Conservation (phyloP, 768 basidiomycete species). For the Termitomyces eurrhizus region DNA sequence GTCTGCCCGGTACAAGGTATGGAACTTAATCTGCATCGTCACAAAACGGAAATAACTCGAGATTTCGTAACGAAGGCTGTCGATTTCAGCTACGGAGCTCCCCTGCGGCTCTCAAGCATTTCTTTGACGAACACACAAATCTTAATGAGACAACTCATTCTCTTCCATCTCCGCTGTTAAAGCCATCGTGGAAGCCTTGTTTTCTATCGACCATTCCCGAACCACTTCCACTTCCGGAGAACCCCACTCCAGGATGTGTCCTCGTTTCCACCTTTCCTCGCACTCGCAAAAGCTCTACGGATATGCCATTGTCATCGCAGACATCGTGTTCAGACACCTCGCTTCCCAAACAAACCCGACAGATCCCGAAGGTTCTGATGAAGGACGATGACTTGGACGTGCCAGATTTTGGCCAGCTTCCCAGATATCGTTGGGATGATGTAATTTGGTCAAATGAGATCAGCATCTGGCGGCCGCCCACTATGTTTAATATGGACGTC, state of each 20-base stretch:
- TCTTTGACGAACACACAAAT: slow-evolving; percentile 14
- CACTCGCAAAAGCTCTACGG: background rate
- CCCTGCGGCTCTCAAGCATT: slow-evolving; percentile 13
- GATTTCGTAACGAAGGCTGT: slow-evolving; percentile 12
- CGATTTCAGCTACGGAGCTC: background rate
- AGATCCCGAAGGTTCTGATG: slow-evolving; percentile 5
- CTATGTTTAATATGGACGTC: slow-evolving; percentile 16
- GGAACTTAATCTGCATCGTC: background rate
- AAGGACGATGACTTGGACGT: slow-evolving; percentile 13
- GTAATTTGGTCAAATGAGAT: slow-evolving; percentile 9
- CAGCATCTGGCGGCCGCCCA: slow-evolving; percentile 13
- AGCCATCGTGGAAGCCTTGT: slow-evolving; percentile 18
- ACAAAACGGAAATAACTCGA: background rate
- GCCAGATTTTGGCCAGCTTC: slow-evolving; percentile 16
- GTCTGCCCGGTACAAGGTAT: slow-evolving; percentile 18
- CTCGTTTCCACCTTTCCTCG: slow-evolving; percentile 7
- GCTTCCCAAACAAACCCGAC: slow-evolving; percentile 13
- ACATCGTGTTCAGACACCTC: slow-evolving; percentile 7
- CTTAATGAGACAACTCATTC: slow-evolving; percentile 8
- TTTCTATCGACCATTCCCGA: slow-evolving; percentile 6
- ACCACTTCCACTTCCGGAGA: slow-evolving; percentile 12
- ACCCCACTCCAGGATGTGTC: slow-evolving; percentile 12
- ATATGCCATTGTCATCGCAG: background rate
- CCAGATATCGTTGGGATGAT: slow-evolving; percentile 4
- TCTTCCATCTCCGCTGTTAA: slow-evolving; percentile 13